Evolutionary conservation across 2,329 filamentous ascomycete genomes (phyloP), one percentile per base, ranked within the genome.

Genomic region (Venturiaceae sp.): DNA sequence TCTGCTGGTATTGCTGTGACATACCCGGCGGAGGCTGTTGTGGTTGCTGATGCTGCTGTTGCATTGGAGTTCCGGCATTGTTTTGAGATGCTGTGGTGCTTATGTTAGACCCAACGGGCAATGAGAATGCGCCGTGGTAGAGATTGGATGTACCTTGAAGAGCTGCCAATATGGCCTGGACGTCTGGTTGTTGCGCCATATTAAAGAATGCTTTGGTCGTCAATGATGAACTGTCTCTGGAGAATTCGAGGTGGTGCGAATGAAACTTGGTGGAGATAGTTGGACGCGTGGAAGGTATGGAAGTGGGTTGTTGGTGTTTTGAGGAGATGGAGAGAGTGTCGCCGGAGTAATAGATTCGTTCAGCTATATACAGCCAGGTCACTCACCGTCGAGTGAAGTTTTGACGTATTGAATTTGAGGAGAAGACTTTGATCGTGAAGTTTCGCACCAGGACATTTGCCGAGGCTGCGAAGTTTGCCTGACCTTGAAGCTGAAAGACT

Each of bases 121-220:
- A 30, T 16, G 5, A 7, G 9, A n/a, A 30, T 50, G 44, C 44
- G 23, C 36, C 37, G 34, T 39, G 37, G 21, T 32, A 30, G 32
- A 14, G n/a, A 28, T 56, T 6, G 4, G 44, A 8, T 21, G 21
- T 39, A 59, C 58, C 58, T 52, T 58, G 46, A n/a, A 59, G 53
- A n/a, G 58, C 58, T 23, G 58, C 58, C 53, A 59, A 39, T 46
- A 59, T 59, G 28, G 58, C 58, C 19, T 59, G 58, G 30, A 59
- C 37, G 34, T 59, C 58, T 19, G 55, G 37, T 23, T 33, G 58
- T 28, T 37, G 30, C 16, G 58, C 53, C 57, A 58, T 58, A 41
- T 23, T 30, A 26, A 30, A 26, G 41, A 21, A 44, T 9, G 21
- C 13, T 28, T 13, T 28, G 5, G 13, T 26, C 5, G 23, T 30